phyloP scores from a whole-genome alignment of 75 land plant species.

The Selaginella tamariscina region DNA sequence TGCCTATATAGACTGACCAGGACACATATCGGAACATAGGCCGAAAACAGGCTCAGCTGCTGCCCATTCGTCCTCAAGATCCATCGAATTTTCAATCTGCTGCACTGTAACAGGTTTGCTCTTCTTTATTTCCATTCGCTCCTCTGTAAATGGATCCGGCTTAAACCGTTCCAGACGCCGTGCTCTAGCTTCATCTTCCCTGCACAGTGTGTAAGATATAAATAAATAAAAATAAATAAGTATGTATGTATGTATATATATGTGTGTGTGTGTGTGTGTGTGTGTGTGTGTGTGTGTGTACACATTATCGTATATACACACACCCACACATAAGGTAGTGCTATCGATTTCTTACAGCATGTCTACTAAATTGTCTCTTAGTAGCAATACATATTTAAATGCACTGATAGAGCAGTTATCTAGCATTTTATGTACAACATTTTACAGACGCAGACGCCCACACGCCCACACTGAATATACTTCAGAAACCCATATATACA shows the following conservation, averaged over 20 bases:
- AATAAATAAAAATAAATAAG: background rate
- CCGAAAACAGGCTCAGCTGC: constrained; percentile 53
- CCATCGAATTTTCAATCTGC: constrained; percentile 18
- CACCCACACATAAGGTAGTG: too few relatives aligned
- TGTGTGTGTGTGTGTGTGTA: background rate
- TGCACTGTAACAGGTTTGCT: background rate
- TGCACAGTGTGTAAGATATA: constrained; percentile 15
- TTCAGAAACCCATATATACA: too few relatives aligned
- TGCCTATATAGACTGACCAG: constrained; percentile 46
- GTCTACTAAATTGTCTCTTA: too few relatives aligned
- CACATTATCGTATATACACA: too few relatives aligned
- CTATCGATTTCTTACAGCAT: too few relatives aligned
- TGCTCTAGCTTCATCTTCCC: constrained; percentile 64
- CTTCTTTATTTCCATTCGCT: constrained; percentile 9
- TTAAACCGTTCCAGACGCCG: constrained; percentile 70
- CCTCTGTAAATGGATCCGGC: constrained; percentile 19
- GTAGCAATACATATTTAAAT: too few relatives aligned
- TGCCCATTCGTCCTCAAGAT: constrained; percentile 22
- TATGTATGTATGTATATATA: constrained; percentile 9
- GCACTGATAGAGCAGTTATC: too few relatives aligned
- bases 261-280: background rate
- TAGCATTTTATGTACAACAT: too few relatives aligned
- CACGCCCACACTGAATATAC: too few relatives aligned
- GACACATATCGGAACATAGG: constrained; percentile 86
- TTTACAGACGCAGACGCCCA: too few relatives aligned